Evolutionary conservation across 1,284 basidiomycete species (phyloP).

Genomic region (Microbotryum silenes-acaulis): DNA sequence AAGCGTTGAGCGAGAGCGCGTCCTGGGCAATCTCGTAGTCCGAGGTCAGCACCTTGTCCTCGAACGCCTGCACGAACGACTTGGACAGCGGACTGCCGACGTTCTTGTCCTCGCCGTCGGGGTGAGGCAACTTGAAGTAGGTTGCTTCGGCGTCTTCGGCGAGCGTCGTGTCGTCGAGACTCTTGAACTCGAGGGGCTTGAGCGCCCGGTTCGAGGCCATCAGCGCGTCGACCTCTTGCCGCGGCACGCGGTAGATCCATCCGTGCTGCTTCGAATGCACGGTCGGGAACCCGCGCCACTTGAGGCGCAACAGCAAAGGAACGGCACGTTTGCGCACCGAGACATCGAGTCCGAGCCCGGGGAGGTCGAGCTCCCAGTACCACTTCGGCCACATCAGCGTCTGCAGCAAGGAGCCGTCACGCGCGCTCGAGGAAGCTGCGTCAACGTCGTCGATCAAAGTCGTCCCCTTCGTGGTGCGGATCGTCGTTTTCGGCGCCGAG

Average conservation of each 20-base stretch:
- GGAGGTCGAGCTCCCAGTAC: slow-evolving; percentile 77
- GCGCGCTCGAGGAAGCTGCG: neutral
- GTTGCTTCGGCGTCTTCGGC: slow-evolving; percentile 48
- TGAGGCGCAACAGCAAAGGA: slow-evolving; percentile 75
- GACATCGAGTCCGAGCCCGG: slow-evolving; percentile 58
- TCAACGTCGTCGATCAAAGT: neutral
- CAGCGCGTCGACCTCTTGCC: slow-evolving; percentile 29
- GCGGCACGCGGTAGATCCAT: slow-evolving; percentile 78
- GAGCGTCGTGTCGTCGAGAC: slow-evolving; percentile 55
- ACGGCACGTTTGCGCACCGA: slow-evolving; percentile 77
- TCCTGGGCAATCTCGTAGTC: slow-evolving; percentile 60
- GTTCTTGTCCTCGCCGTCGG: slow-evolving; percentile 87
- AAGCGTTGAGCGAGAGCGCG: slow-evolving; percentile 84
- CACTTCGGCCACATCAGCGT: slow-evolving; percentile 66
- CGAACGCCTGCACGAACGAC: slow-evolving; percentile 77
- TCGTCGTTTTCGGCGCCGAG: neutral
- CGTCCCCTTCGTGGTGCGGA: neutral
- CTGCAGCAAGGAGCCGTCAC: neutral
- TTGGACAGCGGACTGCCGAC: slow-evolving; percentile 89
- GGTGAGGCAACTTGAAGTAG: slow-evolving; percentile 93
- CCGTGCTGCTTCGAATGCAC: slow-evolving; percentile 81
- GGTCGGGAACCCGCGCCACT: slow-evolving; percentile 81
- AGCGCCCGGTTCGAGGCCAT: slow-evolving; percentile 18
- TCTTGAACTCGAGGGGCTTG: slow-evolving; percentile 47
- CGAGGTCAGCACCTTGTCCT: slow-evolving; percentile 67